Evolutionary conservation across 2,329 filamentous ascomycete genomes (phyloP).

Genomic region (Biscogniauxia marginata): DNA sequence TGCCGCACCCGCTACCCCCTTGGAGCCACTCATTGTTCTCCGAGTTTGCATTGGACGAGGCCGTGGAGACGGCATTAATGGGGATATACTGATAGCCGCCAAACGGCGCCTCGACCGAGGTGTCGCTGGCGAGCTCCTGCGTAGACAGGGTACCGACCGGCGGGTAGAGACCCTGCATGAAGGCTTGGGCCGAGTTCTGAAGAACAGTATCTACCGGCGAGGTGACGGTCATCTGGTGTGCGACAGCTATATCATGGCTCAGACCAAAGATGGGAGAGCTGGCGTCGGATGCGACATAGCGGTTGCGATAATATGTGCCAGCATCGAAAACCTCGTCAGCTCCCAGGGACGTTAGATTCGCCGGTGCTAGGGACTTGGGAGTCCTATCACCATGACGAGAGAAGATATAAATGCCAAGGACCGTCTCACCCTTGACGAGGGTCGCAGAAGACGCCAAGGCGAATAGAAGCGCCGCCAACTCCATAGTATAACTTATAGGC

Average conservation of each 20-base stretch:
- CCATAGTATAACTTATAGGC: slow-evolving; percentile 39
- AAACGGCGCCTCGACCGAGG: slow-evolving; percentile 64
- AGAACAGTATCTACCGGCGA: slow-evolving; percentile 75
- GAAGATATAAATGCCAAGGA: slow-evolving; percentile 84
- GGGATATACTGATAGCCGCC: slow-evolving; percentile 84
- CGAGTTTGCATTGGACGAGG: slow-evolving; percentile 52
- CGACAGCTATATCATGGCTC: slow-evolving; percentile 62
- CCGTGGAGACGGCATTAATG: slow-evolving; percentile 59
- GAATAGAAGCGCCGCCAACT: slow-evolving; percentile 40
- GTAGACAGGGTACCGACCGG: slow-evolving; percentile 58
- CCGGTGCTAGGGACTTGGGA: slow-evolving; percentile 69
- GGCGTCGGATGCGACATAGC: slow-evolving; percentile 67
- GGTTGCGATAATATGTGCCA: slow-evolving; percentile 71
- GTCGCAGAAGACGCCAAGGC: slow-evolving; percentile 38
- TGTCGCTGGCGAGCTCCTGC: slow-evolving; percentile 70
- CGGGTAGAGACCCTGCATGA: slow-evolving; percentile 85
- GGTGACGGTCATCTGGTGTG: slow-evolving; percentile 69
- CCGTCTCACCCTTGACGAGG: slow-evolving; percentile 56
- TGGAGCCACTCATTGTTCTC: slow-evolving; percentile 60
- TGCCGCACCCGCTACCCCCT: slow-evolving; percentile 56
- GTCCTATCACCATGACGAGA: slow-evolving; percentile 88
- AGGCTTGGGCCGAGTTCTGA: slow-evolving; percentile 75
- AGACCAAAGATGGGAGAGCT: slow-evolving; percentile 63
- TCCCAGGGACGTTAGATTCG: slow-evolving; percentile 75
- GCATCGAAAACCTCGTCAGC: slow-evolving; percentile 72